Evolutionary conservation across 2,329 filamentous ascomycete species (phyloP).

Genomic region (Talaromyces atroroseus): DNA sequence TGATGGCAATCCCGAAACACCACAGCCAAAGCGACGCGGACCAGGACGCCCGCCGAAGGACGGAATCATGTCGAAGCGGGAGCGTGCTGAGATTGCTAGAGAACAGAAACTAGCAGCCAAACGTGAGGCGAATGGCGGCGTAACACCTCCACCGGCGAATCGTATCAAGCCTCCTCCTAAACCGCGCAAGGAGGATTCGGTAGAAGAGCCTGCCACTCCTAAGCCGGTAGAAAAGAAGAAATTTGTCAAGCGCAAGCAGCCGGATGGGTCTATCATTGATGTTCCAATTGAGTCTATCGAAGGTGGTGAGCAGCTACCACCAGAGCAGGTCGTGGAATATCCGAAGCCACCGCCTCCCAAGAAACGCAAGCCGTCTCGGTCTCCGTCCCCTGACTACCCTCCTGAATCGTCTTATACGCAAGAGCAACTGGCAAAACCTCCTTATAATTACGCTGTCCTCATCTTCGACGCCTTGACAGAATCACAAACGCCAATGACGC

Average conservation of each 20-base stretch:
- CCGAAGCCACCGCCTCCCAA: slow-evolving; percentile 43
- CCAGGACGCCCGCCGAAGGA: slow-evolving; percentile 62
- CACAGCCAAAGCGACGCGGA: slow-evolving; percentile 42
- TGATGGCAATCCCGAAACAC: slow-evolving; percentile 31
- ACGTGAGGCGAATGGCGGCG: slow-evolving; percentile 43
- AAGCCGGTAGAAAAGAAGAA: slow-evolving; percentile 43
- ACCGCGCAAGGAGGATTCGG: slow-evolving; percentile 27
- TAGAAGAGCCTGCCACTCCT: slow-evolving; percentile 26
- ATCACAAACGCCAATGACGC: slow-evolving; percentile 53
- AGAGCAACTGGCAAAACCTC: slow-evolving; percentile 58
- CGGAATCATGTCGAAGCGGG: slow-evolving; percentile 62
- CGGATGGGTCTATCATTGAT: slow-evolving; percentile 34
- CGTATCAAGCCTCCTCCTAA: slow-evolving; percentile 24
- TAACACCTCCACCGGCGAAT: slow-evolving; percentile 34
- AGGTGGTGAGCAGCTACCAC: slow-evolving; percentile 26
- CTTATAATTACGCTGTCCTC: slow-evolving; percentile 58
- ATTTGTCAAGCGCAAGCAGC: slow-evolving; percentile 45
- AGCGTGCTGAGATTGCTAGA: slow-evolving; percentile 50
- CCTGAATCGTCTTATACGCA: slow-evolving; percentile 55
- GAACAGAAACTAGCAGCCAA: slow-evolving; percentile 48
- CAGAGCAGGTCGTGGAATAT: slow-evolving; percentile 36
- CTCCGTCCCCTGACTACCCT: slow-evolving; percentile 57
- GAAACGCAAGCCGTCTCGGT: slow-evolving; percentile 50
- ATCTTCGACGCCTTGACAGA: slow-evolving; percentile 59
- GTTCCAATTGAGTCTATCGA: slow-evolving; percentile 40